Percentiles rank a stretch among this genome's conserved stretches.
Evolutionary conservation across 1,284 basidiomycete genomes (phyloP).

Genomic region (Cerrena zonata): DNA sequence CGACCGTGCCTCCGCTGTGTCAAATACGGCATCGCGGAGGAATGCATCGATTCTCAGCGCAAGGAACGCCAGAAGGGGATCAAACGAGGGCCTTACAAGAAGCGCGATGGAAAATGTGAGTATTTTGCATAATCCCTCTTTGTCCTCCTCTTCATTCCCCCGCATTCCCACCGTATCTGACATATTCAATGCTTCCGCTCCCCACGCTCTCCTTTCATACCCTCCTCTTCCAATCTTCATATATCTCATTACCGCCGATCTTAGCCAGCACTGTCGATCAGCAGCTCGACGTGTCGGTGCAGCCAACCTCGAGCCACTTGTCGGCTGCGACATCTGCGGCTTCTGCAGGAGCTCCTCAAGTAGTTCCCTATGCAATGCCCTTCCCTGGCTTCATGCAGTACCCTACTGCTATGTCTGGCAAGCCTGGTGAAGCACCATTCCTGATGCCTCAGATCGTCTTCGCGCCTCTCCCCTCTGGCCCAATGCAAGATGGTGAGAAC

Average conservation of each 20-base stretch:
- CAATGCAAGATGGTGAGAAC: slow-evolving; percentile 41
- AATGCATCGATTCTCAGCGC: slow-evolving; percentile 75
- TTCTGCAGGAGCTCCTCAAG: slow-evolving; percentile 33
- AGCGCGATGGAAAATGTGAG: slow-evolving; percentile 80
- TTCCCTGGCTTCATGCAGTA: slow-evolving; percentile 46
- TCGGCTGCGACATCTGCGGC: slow-evolving; percentile 38
- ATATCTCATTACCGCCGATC: too few relatives aligned
- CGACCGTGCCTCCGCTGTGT: slow-evolving; percentile 81
- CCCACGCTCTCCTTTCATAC: slow-evolving; percentile 13
- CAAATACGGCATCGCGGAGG: slow-evolving; percentile 76
- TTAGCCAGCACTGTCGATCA: slow-evolving; percentile 52
- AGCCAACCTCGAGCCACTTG: slow-evolving; percentile 35
- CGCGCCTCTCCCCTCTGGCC: slow-evolving; percentile 36
- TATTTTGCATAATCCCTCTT: too few relatives aligned
- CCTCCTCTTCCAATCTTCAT: too few relatives aligned
- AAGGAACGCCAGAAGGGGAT: slow-evolving; percentile 83
- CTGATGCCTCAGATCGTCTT: slow-evolving; percentile 43
- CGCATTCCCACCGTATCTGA: slow-evolving; percentile 9
- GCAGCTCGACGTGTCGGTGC: slow-evolving; percentile 41
- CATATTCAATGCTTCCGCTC: slow-evolving; percentile 19
- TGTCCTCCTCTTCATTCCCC: slow-evolving; percentile 8
- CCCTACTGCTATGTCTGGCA: slow-evolving; percentile 37
- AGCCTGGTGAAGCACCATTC: slow-evolving; percentile 45
- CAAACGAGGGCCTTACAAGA: slow-evolving; percentile 88
- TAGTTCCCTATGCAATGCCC: slow-evolving; percentile 16